phyloP scores from a whole-genome alignment of 2,329 filamentous ascomycete genomes.

The Hypomyces perniciosus region DNA sequence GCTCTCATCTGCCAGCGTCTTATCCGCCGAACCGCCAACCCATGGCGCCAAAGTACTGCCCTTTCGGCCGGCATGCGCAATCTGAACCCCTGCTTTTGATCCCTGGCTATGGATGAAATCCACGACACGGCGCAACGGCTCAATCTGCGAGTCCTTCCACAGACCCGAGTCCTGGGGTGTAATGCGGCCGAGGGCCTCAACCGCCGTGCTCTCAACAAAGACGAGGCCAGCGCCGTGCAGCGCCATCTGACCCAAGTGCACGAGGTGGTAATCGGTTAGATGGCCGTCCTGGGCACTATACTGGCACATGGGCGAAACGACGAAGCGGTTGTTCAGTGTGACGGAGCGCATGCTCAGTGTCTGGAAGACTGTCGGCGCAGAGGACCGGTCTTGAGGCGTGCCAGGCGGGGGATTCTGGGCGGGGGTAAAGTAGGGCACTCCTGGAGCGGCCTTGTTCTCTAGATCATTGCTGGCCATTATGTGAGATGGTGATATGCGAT shows the following conservation, averaged over 20 bases:
- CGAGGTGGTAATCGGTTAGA: conserved; percentile 72
- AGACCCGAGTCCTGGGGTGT: conserved; percentile 73
- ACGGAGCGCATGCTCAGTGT: conserved; percentile 50
- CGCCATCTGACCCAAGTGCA: conserved; percentile 75
- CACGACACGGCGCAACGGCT: conserved; percentile 60
- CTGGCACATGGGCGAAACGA: conserved; percentile 56
- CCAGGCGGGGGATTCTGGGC: conserved; percentile 46
- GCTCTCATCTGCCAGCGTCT: conserved; percentile 46
- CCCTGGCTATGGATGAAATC: conserved; percentile 77
- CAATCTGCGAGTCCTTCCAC: conserved; percentile 80
- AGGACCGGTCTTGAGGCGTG: conserved; percentile 34
- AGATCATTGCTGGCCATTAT: conserved; percentile 14
- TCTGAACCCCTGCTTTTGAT: conserved; percentile 72
- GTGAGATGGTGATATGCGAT: neutral
- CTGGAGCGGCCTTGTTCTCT: conserved; percentile 35
- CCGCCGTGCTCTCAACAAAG: conserved; percentile 72
- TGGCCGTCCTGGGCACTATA: conserved; percentile 58
- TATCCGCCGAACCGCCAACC: conserved; percentile 45
- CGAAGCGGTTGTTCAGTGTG: conserved; percentile 51
- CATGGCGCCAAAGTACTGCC: conserved; percentile 57
- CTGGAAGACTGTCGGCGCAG: conserved; percentile 49
- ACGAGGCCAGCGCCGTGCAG: conserved; percentile 67
- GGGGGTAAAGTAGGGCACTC: conserved; percentile 50
- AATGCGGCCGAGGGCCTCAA: conserved; percentile 73
- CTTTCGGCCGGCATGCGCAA: conserved; percentile 74